These are phyloP conservation scores for Hemisphaericaspora lyxosophila DNA, from an alignment of 1,139 yeast species.

Conservation along the genomic window DNA sequence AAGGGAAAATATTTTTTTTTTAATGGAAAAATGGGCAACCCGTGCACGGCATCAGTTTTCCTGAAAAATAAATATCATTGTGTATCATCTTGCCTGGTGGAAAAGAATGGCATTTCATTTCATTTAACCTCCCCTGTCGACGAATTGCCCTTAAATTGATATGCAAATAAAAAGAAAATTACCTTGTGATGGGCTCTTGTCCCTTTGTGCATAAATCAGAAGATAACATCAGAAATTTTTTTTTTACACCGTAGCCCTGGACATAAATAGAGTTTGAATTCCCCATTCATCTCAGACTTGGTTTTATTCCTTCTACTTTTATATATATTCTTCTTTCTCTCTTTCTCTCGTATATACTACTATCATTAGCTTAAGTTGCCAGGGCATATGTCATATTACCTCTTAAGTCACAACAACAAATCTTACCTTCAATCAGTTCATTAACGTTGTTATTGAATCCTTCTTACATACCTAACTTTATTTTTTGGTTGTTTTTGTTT, in stretches of 20 bases:
- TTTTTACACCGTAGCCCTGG: too few relatives aligned
- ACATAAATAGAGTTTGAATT: background rate
- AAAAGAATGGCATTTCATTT: too few relatives aligned
- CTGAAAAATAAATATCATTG: too few relatives aligned
- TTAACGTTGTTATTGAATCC: constrained; percentile 5
- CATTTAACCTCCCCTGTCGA: too few relatives aligned
- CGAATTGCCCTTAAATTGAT: background rate
- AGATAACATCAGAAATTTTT: too few relatives aligned
- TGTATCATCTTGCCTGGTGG: too few relatives aligned
- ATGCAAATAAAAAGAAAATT: background rate
- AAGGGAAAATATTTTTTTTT: too few relatives aligned
- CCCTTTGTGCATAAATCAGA: too few relatives aligned
- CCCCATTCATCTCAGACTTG: too few relatives aligned
- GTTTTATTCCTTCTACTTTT: too few relatives aligned
- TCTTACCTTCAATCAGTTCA: constrained; percentile 16
- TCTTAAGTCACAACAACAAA: constrained; percentile 14
- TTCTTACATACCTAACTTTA: background rate
- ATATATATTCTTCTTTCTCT: background rate
- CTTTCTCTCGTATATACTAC: background rate
- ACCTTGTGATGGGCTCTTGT: background rate
- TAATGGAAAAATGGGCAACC: background rate
- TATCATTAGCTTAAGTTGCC: background rate
- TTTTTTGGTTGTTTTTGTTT: background rate
- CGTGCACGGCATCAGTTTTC: background rate
- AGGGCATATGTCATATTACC: constrained; percentile 13